phyloP scores from a whole-genome alignment of 2,329 filamentous ascomycete genomes.

The Exophiala bonariae region DNA sequence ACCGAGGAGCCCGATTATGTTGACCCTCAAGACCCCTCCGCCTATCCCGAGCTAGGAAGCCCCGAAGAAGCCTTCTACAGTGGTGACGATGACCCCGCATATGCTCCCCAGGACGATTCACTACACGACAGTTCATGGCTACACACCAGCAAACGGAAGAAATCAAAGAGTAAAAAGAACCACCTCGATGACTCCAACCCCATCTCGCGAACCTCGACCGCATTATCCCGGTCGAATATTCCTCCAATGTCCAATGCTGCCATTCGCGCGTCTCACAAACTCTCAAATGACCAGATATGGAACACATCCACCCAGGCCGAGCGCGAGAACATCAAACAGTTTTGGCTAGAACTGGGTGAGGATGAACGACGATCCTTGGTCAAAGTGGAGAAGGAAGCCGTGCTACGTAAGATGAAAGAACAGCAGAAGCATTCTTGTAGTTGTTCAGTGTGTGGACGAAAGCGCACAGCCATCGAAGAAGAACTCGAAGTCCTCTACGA shows the following conservation, averaged over 20 bases:
- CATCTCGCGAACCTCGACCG: conserved; percentile 28
- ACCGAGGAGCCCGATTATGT: conserved; percentile 33
- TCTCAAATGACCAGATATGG: conserved; percentile 86
- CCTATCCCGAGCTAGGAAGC: conserved; percentile 43
- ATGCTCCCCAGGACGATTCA: conserved; percentile 32
- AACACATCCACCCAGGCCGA: conserved; percentile 94
- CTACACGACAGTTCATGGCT: conserved; percentile 27
- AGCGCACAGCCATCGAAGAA: conserved; percentile 95
- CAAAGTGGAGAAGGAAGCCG: conserved; percentile 97
- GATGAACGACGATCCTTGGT: conserved; percentile 92
- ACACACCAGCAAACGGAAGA: conserved; percentile 33
- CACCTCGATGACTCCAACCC: conserved; percentile 10
- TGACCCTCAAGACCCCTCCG: conserved; percentile 30
- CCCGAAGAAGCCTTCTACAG: conserved; percentile 59
- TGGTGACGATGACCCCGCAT: conserved; percentile 50
- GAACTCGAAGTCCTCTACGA: conserved; percentile 97
- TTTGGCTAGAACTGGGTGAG: conserved; percentile 93
- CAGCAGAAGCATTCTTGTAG: conserved; percentile 99
- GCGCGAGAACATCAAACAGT: conserved; percentile 95
- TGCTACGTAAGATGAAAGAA: conserved; percentile 99
- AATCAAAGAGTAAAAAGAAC: conserved; percentile 24
- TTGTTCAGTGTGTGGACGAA: conserved; percentile 94
- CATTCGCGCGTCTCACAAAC: conserved; percentile 43
- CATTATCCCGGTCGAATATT: conserved; percentile 41
- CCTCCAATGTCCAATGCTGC: conserved; percentile 44